phyloP scores from a whole-genome alignment of 2,329 filamentous ascomycete genomes.

The Aspergillus chevalieri region DNA sequence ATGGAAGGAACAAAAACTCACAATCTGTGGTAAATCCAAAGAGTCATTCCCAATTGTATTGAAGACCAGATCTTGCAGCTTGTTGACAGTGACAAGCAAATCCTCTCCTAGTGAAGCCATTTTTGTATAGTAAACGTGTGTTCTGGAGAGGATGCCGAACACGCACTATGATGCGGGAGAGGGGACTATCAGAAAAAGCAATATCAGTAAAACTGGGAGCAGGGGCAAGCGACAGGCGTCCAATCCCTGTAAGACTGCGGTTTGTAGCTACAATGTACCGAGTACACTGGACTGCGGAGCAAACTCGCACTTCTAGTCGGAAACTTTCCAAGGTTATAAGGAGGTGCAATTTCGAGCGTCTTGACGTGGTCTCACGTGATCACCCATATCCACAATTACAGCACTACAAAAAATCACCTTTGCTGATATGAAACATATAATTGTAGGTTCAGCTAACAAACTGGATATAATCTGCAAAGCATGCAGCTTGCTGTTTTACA shows the following conservation, averaged over 20 bases:
- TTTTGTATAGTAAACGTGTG: conserved; percentile 6
- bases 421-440: not conserved
- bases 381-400: not conserved
- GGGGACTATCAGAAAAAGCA: not conserved
- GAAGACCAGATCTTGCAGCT: conserved; percentile 96
- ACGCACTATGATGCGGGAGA: not conserved
- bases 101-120: conserved; percentile 98
- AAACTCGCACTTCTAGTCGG: not conserved
- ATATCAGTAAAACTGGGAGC: not conserved
- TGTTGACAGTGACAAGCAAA: conserved; percentile 91
- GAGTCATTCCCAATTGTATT: conserved; percentile 99
- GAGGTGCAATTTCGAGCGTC: not conserved
- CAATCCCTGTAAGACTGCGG: not conserved
- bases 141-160: not conserved
- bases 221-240: not conserved
- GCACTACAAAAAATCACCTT: not conserved
- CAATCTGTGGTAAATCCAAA: conserved; percentile 94
- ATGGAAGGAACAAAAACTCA: conserved; percentile 44
- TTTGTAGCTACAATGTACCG: not conserved
- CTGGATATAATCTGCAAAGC: not conserved
- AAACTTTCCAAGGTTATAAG: not conserved
- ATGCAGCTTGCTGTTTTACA: not conserved
- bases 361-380: not conserved
- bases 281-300: not conserved
- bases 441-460: too few relatives aligned